Evolutionary conservation across 495 filamentous ascomycete genomes (phyloP), one percentile per base, ranked within the genome.

Genomic region (Neurospora sp.): DNA sequence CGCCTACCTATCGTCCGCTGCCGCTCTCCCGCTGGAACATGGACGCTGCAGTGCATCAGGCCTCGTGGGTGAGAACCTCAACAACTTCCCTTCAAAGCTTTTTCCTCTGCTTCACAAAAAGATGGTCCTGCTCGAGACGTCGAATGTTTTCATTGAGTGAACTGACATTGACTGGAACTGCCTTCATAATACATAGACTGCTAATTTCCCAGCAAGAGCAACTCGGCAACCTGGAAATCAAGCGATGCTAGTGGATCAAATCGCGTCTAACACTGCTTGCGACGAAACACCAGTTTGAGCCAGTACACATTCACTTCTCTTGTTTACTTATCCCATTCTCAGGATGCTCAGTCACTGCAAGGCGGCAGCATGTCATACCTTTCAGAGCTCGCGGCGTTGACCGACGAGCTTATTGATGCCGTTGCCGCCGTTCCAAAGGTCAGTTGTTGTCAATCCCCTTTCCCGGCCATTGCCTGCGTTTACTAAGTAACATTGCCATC

Each of bases 331-430:
- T 16, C 18, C 53, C 53, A 66, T 66, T 66, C 53, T 39, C 71
- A 75, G 71, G 69, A 75, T 75, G 75, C 72, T 35, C 70, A 73
- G 38, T 18, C 46, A 39, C n/a, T 35, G 27, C 59, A 44, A 7
- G 40, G 48, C 71, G 18, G 31, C 68, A 74, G 12, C 27, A 89
- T 89, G 87, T 82, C 87, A 37, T 83, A 84, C 72, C 75, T 82
- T 68, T 82, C 82, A 37, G 81, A 82, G 41, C 80, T 88, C 1
- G 81, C 78, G 16, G 84, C 82, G 44, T 80, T 89, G 72, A 85
- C 85, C 10, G 88, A 87, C 61, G 86, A 89, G 72, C 83, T 92
- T 12, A 79, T 91, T 20, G 76, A 81, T 14, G 80, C 82, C 61
- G 76, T 85, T 71, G 75, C 78, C 39, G 77, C 77, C 72, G 79